Conservation (phyloP, 1,284 basidiomycete genomes). For the Coriolopsis trogii region DNA sequence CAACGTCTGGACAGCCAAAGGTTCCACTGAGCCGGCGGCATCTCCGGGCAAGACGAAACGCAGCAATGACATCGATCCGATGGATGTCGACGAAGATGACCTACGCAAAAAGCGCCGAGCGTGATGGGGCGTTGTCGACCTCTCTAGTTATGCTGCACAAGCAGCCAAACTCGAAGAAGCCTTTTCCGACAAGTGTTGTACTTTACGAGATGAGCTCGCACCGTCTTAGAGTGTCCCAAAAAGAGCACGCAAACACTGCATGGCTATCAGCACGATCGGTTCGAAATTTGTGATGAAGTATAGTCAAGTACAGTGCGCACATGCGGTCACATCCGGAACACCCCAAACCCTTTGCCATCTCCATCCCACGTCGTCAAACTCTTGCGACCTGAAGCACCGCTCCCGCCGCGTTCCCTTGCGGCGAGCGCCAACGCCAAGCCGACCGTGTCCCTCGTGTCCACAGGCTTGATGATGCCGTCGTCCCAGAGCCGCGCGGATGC, state of each 20-base stretch:
- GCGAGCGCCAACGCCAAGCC: slow-evolving; percentile 85
- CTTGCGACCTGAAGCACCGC: slow-evolving; percentile 18
- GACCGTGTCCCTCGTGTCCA: slow-evolving; percentile 88
- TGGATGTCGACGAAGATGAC: slow-evolving; percentile 35
- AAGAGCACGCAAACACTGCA: neutral
- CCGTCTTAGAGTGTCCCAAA: too few species aligned
- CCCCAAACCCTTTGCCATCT: slow-evolving; percentile 77
- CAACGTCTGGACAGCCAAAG: slow-evolving; percentile 36
- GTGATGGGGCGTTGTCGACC: neutral
- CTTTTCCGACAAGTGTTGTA: too few species aligned
- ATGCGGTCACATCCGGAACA: slow-evolving; percentile 80
- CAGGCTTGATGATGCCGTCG: slow-evolving; percentile 91
- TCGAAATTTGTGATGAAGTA: neutral
- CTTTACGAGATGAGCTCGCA: too few species aligned
- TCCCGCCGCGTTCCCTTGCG: slow-evolving; percentile 44
- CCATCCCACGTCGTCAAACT: slow-evolving; percentile 70
- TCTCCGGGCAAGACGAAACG: slow-evolving; percentile 17
- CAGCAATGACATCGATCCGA: slow-evolving; percentile 24
- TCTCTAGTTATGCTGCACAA: neutral
- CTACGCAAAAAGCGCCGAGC: slow-evolving; percentile 30
- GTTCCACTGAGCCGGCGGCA: slow-evolving; percentile 5
- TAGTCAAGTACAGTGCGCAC: neutral
- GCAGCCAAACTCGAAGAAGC: neutral
- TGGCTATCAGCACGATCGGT: neutral
- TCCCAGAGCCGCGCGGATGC: slow-evolving; percentile 93